These are phyloP conservation scores for Metschnikowia matae DNA, from an alignment of 805 yeast species.

Conservation along the genomic window DNA sequence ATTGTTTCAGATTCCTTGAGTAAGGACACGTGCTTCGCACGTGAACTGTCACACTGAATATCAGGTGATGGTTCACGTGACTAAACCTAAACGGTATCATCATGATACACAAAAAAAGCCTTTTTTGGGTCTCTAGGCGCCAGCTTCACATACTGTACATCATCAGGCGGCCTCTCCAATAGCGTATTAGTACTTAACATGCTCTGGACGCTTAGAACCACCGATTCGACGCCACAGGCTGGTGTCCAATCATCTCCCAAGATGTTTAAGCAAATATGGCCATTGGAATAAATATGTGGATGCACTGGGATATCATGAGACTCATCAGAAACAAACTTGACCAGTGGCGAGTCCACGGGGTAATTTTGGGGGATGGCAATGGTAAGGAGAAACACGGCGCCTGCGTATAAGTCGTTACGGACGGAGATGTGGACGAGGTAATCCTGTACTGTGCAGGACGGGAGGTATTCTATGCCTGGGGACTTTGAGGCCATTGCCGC, in stretches of 20 bases:
- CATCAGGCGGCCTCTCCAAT: constrained; percentile 55
- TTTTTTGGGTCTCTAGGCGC: constrained; percentile 60
- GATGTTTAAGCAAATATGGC: constrained; percentile 71
- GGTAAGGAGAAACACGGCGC: constrained; percentile 7
- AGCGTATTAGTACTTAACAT: constrained; percentile 51
- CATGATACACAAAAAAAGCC: constrained; percentile 53
- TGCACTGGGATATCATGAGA: constrained; percentile 52
- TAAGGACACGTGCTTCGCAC: too few species aligned
- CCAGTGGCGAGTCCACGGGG: constrained; percentile 18
- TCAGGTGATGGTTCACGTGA: too few species aligned
- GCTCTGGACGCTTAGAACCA: constrained; percentile 58
- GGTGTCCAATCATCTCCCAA: constrained; percentile 69
- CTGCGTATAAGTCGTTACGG: constrained; percentile 11
- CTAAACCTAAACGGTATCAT: constrained; percentile 46
- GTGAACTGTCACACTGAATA: too few species aligned
- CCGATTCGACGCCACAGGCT: constrained; percentile 47
- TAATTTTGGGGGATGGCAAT: constrained; percentile 11
- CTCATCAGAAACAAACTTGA: constrained; percentile 8
- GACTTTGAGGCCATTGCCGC: constrained; percentile 4
- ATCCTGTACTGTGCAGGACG: constrained; percentile 9
- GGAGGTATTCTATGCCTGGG: constrained; percentile 11
- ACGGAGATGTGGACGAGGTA: constrained; percentile 8
- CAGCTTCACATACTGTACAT: constrained; percentile 41
- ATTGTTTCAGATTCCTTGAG: too few species aligned
- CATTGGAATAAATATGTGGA: constrained; percentile 73